Conservation (phyloP, 2,329 filamentous ascomycete genomes). For the Hypoxylon rubiginosum region DNA sequence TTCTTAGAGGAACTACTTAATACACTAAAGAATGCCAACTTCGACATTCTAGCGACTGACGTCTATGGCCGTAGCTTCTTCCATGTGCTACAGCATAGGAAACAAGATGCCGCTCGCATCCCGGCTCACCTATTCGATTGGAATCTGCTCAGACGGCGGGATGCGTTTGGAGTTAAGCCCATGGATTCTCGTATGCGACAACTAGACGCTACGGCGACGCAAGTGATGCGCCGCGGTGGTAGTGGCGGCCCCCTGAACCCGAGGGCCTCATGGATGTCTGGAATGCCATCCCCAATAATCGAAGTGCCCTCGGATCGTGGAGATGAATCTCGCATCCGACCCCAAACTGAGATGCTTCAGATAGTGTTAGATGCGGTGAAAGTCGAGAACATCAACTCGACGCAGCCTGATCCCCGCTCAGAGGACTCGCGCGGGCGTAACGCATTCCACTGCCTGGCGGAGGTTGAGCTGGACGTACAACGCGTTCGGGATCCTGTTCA, state of each 20-base stretch:
- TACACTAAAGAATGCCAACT: conserved; percentile 36
- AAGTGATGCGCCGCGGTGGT: conserved; percentile 26
- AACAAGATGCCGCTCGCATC: conserved; percentile 36
- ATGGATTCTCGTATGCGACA: conserved; percentile 38
- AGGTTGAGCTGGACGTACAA: conserved; percentile 60
- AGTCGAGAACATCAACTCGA: conserved; percentile 34
- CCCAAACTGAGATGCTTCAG: conserved; percentile 54
- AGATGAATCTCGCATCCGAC: conserved; percentile 42
- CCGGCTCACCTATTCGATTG: conserved; percentile 49
- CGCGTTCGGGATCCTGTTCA: conserved; percentile 41
- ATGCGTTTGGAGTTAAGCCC: conserved; percentile 60
- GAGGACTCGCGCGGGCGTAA: conserved; percentile 66
- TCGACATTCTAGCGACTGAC: conserved; percentile 48
- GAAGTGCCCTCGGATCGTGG: conserved; percentile 42
- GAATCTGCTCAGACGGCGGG: conserved; percentile 56
- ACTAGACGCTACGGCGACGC: conserved; percentile 1
- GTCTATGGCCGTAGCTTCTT: conserved; percentile 52
- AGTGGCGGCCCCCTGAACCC: conserved; percentile 28
- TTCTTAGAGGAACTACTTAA: conserved; percentile 44
- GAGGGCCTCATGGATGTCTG: conserved; percentile 17
- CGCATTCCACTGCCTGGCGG: conserved; percentile 70
- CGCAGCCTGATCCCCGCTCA: conserved; percentile 47
- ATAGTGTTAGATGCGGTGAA: conserved; percentile 53
- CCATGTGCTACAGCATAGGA: conserved; percentile 51
- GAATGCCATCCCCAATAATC: conserved; percentile 29